Evolutionary conservation across 192 early-diverging fungal genomes (phyloP).

Genomic region (Umbelopsis ramanniana): DNA sequence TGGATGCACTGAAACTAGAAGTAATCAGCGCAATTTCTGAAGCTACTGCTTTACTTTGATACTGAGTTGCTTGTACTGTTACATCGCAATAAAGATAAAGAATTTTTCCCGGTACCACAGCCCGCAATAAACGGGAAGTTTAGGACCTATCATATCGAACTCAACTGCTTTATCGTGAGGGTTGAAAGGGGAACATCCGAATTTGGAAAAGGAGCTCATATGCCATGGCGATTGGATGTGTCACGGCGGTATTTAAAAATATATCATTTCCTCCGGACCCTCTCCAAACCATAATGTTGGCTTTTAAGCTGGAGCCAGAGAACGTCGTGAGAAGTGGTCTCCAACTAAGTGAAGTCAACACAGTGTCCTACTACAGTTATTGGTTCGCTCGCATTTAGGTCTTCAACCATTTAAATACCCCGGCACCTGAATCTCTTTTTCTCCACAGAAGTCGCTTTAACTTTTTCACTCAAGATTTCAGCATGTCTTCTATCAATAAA

Average conservation of each 20-base stretch:
- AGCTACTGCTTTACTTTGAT: neutral
- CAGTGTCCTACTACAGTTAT: neutral
- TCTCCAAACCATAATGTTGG: slow-evolving; percentile 17
- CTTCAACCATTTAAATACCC: neutral
- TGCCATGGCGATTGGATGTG: neutral
- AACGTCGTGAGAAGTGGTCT: slow-evolving; percentile 13
- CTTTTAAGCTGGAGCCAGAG: slow-evolving; percentile 9
- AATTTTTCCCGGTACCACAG: neutral
- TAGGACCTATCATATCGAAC: neutral
- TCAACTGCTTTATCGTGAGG: neutral
- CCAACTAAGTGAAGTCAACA: neutral
- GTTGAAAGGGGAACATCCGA: neutral
- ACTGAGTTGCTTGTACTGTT: neutral
- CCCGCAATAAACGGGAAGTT: neutral
- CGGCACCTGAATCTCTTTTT: neutral
- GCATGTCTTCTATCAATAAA: slow-evolving; percentile 13
- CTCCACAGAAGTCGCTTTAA: neutral
- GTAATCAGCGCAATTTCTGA: neutral
- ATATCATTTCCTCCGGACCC: slow-evolving; percentile 14
- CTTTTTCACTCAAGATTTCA: neutral
- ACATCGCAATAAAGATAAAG: neutral
- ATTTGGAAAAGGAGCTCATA: neutral
- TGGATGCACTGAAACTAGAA: neutral
- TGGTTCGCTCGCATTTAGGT: neutral
- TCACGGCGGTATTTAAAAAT: slow-evolving; percentile 5